Evolutionary conservation across 2,329 filamentous ascomycete genomes (phyloP), one percentile per base, ranked within the genome.

Genomic region (Cladosporium sp.): DNA sequence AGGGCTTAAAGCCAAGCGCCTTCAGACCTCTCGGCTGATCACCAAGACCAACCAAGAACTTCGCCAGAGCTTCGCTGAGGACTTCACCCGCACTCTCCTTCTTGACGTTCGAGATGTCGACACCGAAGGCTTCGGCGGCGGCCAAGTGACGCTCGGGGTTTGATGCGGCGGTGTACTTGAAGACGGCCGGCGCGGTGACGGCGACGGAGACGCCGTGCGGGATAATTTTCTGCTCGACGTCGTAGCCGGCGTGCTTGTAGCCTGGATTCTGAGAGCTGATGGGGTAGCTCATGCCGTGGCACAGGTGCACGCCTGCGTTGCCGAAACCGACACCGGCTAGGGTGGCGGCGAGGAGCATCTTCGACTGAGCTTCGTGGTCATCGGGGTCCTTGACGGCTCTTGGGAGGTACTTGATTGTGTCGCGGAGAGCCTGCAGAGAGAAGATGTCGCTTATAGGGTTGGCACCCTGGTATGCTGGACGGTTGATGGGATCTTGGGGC

Each of bases 381-480:
- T 97, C 93, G 0, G 94, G 93, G 73, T 98, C 91, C 66, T 85
- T 88, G 3, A 96, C 91, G 0, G 93, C 90, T 65, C 94, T 88
- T 0, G 94, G 95, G 0, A 99, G 88, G 75, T 97, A 99, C 80
- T 97, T 93, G 69, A 97, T 88, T 0, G 93, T 97, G 72, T 87
- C 86, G 33, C 87, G 85, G 6, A 99, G 85, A 0, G 95, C 93
- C 72, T 91, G 89, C 23, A 99, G 84, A 3, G 92, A 96, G 82
- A 99, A 99, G 70, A 99, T 94, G 76, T 99, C 95, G 52, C 91
- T 96, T 72, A 99, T 99, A 2, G 95, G 95, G 77, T 99, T 99
- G 7, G 95, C 93, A 49, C 95, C 95, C 78, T 99, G 95, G 76
- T 99, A 99, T 0, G 95, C 93, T 0, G 95, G 95, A 4, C 95